Percentiles rank a stretch among this genome's conserved stretches.
These are phyloP conservation scores for Clarireedia hainanense DNA, from an alignment of 2,329 filamentous ascomycete genomes.

Conservation along the genomic window DNA sequence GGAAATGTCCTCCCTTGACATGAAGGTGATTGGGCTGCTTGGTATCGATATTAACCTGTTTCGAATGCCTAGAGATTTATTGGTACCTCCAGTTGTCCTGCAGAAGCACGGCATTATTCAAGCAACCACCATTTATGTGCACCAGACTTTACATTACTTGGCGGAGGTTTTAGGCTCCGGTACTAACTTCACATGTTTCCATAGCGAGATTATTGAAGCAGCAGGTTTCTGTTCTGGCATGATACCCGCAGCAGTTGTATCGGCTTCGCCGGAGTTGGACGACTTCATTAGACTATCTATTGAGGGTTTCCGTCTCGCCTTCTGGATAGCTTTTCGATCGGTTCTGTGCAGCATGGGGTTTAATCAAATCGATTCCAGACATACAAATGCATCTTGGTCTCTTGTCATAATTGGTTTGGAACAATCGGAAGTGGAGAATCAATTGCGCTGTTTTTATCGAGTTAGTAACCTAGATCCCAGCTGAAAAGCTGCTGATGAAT, in stretches of 20 bases:
- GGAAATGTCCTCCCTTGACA: not conserved
- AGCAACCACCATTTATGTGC: not conserved
- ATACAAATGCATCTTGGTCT: not conserved
- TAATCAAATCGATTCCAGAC: not conserved
- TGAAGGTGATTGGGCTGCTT: not conserved
- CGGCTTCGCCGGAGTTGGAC: not conserved
- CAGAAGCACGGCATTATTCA: not conserved
- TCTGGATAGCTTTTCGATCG: not conserved
- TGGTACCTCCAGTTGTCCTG: not conserved
- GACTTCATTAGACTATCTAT: not conserved
- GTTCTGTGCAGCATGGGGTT: not conserved
- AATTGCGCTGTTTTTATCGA: not conserved
- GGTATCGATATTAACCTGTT: not conserved
- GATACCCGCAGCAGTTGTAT: not conserved
- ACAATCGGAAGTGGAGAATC: not conserved
- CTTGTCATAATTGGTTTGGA: not conserved
- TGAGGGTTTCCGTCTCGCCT: conserved; percentile 3
- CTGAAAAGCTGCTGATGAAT: not conserved
- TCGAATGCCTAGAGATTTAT: not conserved
- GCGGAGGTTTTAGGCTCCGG: not conserved
- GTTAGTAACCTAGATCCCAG: not conserved
- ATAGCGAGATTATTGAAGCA: not conserved
- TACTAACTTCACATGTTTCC: not conserved
- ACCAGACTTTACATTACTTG: conserved; percentile 1
- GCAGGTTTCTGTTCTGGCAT: not conserved